Evolutionary conservation across 805 yeast genomes (phyloP).

Genomic region (Saccharomycopsis fodiens): DNA sequence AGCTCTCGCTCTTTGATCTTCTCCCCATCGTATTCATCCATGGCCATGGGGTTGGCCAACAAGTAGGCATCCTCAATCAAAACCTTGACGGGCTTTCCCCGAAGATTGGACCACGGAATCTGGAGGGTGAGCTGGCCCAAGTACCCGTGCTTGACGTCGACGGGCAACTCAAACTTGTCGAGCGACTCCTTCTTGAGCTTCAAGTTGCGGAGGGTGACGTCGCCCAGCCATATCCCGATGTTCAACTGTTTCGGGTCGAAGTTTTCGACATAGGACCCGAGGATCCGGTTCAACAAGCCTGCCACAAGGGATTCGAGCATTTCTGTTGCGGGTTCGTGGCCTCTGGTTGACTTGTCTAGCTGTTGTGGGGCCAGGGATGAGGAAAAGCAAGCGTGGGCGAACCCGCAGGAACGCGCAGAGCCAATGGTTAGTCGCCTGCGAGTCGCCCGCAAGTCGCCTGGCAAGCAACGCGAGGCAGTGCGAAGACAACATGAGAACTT

Average conservation of each 20-base stretch:
- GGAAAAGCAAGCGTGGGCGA: no score
- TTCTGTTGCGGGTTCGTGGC: no score
- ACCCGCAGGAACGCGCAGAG: no score
- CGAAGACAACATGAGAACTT: no score
- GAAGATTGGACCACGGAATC: constrained; percentile 95
- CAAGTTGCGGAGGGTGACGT: constrained; percentile 75
- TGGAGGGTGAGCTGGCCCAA: constrained; percentile 83
- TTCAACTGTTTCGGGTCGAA: constrained; percentile 93
- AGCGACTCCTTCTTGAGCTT: constrained; percentile 80
- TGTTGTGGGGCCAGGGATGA: no score
- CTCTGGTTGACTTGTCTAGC: no score
- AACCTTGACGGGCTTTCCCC: constrained; percentile 86
- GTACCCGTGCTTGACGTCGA: constrained; percentile 84
- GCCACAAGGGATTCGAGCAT: constrained; percentile 69
- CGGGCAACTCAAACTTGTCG: constrained; percentile 78
- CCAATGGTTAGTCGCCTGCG: no score
- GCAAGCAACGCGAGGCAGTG: no score
- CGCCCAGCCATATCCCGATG: constrained; percentile 97
- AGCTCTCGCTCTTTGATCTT: constrained; percentile 57
- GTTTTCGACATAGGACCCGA: constrained; percentile 77
- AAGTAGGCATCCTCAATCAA: constrained; percentile 80
- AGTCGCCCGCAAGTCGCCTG: no score
- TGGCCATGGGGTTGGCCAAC: constrained; percentile 67
- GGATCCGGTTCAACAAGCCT: constrained; percentile 48
- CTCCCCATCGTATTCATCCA: constrained; percentile 51